Percentiles rank a stretch among this genome's conserved stretches.
Evolutionary conservation across 164 flowering plant species (phyloP).

Genomic region (Chimonanthus praecox): DNA sequence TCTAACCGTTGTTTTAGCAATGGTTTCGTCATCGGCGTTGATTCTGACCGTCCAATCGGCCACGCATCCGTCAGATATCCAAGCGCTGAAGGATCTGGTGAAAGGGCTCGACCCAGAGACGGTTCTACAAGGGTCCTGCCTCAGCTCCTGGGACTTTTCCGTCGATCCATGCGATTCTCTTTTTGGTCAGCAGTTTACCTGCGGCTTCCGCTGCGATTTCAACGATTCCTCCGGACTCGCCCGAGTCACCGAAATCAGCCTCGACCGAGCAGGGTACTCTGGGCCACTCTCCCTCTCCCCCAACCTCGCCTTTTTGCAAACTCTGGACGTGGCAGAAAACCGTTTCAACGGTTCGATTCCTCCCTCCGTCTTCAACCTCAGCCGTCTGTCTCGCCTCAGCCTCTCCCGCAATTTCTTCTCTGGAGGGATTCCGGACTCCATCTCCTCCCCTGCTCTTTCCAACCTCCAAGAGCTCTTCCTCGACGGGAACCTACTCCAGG

Average conservation of each 20-base stretch:
- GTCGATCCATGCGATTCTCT: conserved; percentile 77
- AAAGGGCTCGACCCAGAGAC: conserved; percentile 32
- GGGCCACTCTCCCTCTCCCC: conserved; percentile 39
- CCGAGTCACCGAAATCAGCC: conserved; percentile 75
- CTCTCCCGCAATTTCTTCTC: conserved; percentile 70
- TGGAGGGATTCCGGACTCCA: conserved; percentile 61
- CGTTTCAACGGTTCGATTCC: conserved; percentile 58
- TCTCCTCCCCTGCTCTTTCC: conserved; percentile 36
- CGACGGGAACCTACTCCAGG: conserved; percentile 55
- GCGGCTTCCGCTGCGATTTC: conserved; percentile 79
- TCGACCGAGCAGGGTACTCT: conserved; percentile 80
- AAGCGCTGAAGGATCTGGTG: conserved; percentile 46
- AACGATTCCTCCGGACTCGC: conserved; percentile 20
- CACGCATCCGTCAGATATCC: conserved; percentile 24
- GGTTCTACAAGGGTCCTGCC: conserved; percentile 61
- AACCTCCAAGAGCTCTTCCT: conserved; percentile 63
- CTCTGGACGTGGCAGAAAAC: conserved; percentile 64
- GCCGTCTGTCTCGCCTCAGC: conserved; percentile 49
- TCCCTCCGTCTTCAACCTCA: conserved; percentile 41
- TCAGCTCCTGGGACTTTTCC: conserved; percentile 79
- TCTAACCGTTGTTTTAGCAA: not conserved
- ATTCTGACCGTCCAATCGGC: not conserved
- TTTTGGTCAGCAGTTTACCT: conserved; percentile 62
- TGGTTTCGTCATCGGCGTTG: not conserved
- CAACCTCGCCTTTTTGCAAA: conserved; percentile 49